Evolutionary conservation across 352 stramenopile species (phyloP).

Genomic region (Pelagophyceae sp.): DNA sequence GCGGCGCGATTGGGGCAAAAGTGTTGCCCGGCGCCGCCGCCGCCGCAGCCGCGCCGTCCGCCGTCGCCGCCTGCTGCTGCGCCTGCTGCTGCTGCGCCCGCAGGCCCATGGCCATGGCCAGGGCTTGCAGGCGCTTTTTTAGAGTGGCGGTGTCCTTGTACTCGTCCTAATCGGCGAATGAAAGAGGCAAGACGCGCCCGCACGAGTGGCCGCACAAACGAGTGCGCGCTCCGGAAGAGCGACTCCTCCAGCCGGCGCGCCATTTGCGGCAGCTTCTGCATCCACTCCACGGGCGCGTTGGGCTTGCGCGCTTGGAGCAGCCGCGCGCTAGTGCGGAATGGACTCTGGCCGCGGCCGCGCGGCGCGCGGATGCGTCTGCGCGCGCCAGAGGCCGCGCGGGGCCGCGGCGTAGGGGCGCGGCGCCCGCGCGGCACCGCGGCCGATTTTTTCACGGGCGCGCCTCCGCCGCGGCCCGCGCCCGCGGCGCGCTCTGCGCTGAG

Average conservation of each 20-base stretch:
- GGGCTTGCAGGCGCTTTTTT: conserved; percentile 84
- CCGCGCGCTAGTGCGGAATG: conserved; percentile 82
- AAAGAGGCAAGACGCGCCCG: no score
- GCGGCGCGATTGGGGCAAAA: no score
- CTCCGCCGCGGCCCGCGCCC: no score
- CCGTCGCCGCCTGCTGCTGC: conserved; percentile 38
- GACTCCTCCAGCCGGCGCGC: conserved; percentile 90
- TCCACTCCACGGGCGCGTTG: conserved; percentile 87
- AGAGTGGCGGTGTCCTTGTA: conserved; percentile 89
- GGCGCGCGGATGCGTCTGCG: no score
- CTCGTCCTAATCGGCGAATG: conserved; percentile 54
- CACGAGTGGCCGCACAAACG: conserved; percentile 43
- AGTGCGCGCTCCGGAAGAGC: conserved; percentile 75
- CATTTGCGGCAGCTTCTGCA: conserved; percentile 94
- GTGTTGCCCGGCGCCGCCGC: not conserved
- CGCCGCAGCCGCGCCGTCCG: not conserved
- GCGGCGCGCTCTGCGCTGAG: no score
- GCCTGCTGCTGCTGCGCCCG: conserved; percentile 43
- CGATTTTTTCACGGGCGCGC: no score
- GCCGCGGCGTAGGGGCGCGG: no score
- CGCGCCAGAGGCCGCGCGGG: no score
- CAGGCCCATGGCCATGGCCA: conserved; percentile 75
- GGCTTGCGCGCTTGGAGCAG: conserved; percentile 86
- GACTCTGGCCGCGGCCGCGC: no score
- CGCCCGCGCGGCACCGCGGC: no score